Percentiles rank a stretch among this genome's conserved stretches.
These are phyloP conservation scores for Raddia guianensis DNA, from an alignment of 176 grass and related monocot genomes.

Conservation along the genomic window DNA sequence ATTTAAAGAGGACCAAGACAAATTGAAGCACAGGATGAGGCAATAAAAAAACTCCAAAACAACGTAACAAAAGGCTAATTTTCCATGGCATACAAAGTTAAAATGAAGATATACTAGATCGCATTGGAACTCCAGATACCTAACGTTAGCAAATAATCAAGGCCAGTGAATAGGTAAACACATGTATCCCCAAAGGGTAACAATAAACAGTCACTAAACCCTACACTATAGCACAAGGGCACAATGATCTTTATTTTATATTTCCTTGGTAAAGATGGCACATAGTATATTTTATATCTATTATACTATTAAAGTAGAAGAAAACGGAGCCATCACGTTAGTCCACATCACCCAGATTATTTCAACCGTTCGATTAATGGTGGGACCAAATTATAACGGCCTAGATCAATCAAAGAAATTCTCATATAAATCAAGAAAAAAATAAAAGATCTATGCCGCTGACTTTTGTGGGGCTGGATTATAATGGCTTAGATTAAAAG, in stretches of 20 bases:
- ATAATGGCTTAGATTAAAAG: too few relatives aligned
- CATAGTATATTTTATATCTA: neutral
- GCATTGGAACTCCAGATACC: constrained; percentile 3
- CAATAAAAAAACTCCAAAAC: constrained; percentile 18
- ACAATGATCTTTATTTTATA: constrained; percentile 6
- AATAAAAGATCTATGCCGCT: too few relatives aligned
- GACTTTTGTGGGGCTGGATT: too few relatives aligned
- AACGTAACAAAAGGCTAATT: constrained; percentile 25
- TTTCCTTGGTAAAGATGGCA: neutral
- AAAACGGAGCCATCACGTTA: too few relatives aligned
- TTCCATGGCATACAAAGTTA: constrained; percentile 6
- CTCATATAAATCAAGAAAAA: too few relatives aligned
- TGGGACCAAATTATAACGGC: too few relatives aligned
- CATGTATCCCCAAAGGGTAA: neutral
- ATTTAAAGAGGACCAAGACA: constrained; percentile 1
- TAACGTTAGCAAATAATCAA: constrained; percentile 16
- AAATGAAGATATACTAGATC: constrained; percentile 13
- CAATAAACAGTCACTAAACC: neutral
- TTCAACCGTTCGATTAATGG: too few relatives aligned
- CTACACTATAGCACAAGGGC: neutral
- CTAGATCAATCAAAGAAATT: too few relatives aligned
- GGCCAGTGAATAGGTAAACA: neutral
- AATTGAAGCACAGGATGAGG: constrained; percentile 2
- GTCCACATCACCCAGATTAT: too few relatives aligned
- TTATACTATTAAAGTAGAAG: too few relatives aligned